Evolutionary conservation across 768 basidiomycete species (phyloP).

Genomic region (Tulasnella sp.): DNA sequence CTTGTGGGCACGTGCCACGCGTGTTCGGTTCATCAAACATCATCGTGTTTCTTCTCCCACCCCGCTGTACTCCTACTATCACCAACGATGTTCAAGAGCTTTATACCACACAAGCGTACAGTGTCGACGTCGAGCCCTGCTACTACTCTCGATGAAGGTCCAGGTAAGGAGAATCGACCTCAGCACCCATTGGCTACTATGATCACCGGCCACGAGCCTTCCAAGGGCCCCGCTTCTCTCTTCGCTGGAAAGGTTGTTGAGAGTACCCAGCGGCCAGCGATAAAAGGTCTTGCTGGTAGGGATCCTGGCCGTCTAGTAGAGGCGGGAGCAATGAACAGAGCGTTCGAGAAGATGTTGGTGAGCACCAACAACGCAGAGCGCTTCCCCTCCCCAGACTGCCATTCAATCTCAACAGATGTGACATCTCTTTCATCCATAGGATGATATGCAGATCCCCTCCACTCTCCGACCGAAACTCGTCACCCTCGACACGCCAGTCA

Average conservation of each 20-base stretch:
- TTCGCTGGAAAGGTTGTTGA: slow-evolving; percentile 5
- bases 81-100: slow-evolving; percentile 64
- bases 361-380: slow-evolving; percentile 22
- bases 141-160: background rate
- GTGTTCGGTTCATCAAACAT: slow-evolving; percentile 3
- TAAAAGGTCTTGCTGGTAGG: background rate
- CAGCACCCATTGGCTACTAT: slow-evolving; percentile 9
- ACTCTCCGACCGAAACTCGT: slow-evolving; percentile 65
- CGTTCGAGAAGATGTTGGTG: slow-evolving; percentile 75
- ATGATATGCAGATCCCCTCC: slow-evolving; percentile 79
- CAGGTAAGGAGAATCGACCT: slow-evolving; percentile 8
- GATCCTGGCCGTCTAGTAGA: slow-evolving; percentile 20
- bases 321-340: slow-evolving; percentile 43
- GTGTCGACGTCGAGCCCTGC: slow-evolving; percentile 22
- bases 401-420: background rate
- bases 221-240: background rate
- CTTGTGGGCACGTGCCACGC: background rate
- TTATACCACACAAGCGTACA: slow-evolving; percentile 52
- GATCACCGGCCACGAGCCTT: background rate
- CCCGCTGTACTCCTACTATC: background rate
- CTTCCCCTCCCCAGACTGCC: background rate
- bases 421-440: slow-evolving; percentile 34
- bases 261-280: background rate
- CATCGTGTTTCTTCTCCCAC: background rate
- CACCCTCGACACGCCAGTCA: slow-evolving; percentile 74